Conservation (phyloP, 768 basidiomycete species). For the Termitomyces sp. region DNA sequence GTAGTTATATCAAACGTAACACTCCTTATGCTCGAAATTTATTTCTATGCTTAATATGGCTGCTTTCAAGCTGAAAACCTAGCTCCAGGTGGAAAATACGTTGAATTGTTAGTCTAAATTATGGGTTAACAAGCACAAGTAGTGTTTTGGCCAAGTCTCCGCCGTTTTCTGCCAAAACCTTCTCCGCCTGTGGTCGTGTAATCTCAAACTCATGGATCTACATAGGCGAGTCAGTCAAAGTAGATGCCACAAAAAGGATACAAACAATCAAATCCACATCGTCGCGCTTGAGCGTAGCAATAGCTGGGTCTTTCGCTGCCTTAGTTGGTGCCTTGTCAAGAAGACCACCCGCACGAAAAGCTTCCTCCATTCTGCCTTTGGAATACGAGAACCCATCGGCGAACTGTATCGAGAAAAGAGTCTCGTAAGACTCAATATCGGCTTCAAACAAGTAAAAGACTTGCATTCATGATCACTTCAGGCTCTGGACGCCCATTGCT, state of each 20-base stretch:
- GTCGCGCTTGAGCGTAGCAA: conserved; percentile 46
- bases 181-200: conserved; percentile 55
- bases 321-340: conserved; percentile 57
- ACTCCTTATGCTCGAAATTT: neutral
- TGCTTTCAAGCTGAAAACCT: neutral
- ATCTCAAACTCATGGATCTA: conserved; percentile 69
- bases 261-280: conserved; percentile 66
- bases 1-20: neutral
- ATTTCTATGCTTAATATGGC: neutral
- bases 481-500: conserved; percentile 25
- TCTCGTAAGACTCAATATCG: neutral
- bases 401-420: conserved; percentile 37
- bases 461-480: conserved; percentile 58
- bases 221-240: neutral
- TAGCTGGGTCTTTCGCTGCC: conserved; percentile 36
- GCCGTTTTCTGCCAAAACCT: conserved; percentile 47
- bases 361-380: conserved; percentile 65
- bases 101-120: neutral
- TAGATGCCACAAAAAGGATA: conserved; percentile 4
- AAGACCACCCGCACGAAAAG: conserved; percentile 51
- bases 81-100: neutral
- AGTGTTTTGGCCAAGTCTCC: conserved; percentile 55
- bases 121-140: conserved; percentile 31
- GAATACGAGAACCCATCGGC: conserved; percentile 65
- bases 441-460: conserved; percentile 17